Evolutionary conservation across 2,329 filamentous ascomycete species (phyloP), one percentile per base, ranked within the genome.

Genomic region (Pestalotiopsis sp.): DNA sequence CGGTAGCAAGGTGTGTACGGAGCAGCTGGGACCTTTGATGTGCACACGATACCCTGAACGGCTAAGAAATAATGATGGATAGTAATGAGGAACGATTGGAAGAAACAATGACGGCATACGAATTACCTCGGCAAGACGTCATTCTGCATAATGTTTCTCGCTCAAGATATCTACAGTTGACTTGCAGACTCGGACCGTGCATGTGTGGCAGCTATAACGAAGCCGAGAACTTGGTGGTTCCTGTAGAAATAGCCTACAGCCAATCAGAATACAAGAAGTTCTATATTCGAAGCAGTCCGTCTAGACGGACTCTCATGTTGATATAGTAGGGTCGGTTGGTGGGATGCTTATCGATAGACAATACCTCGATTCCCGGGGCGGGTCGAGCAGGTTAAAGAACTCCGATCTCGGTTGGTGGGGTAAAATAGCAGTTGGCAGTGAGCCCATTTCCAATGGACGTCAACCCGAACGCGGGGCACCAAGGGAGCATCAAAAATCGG

Each of bases 41-140:
- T 74, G 76, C 70, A 76, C 73, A 77, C 72, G 75, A 78, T 77
- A 77, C 74, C 77, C 73, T 71, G 71, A 71, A 74, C 75, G 68
- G 71, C 70, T 71, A 68, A 68, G 52, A 62, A 69, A 68, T 72
- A 70, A 75, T 72, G 70, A 75, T 64, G 65, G 72, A 73, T 71
- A 72, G 71, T 70, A 73, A 74, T 70, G 69, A 73, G 71, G 70
- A 69, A 68, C 64, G 68, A 52, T 67, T 67, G 41, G 59, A 62
- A 14, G n/a, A n/a, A 38, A 20, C 38, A 36, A 7, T 17, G 36
- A 5, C 2, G 9, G 45, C 3, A 13, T 62, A 9, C 23, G 27
- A 59, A 59, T 4, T 23, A 36, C 17, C 27, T 59, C 57, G 57
- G 25, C 25, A 25, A 52, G 45, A n/a, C 17, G 17, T 52, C 14